Conservation (phyloP, 1,139 yeast species). For the Zygoascus meyerae region DNA sequence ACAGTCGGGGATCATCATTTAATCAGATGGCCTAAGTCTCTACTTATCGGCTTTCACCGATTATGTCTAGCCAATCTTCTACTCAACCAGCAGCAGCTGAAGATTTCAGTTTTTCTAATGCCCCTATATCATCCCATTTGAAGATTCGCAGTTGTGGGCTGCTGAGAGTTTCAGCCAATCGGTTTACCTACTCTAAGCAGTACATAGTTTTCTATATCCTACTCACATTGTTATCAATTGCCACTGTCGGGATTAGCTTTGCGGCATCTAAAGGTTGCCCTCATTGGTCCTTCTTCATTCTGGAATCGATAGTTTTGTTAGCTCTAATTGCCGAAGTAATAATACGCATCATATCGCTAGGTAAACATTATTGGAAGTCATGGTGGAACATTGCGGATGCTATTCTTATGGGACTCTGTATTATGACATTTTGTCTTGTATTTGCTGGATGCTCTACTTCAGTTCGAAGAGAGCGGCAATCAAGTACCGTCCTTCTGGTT, state of each 20-base stretch:
- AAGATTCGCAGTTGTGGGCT: constrained; percentile 16
- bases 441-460: constrained; percentile 19
- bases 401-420: constrained; percentile 16
- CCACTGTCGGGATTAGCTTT: constrained; percentile 18
- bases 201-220: constrained; percentile 17
- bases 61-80: background rate
- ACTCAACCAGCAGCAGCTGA: background rate
- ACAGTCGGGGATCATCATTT: no score
- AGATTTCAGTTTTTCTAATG: background rate
- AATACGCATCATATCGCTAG: constrained; percentile 16
- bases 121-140: constrained; percentile 14
- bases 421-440: constrained; percentile 17
- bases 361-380: constrained; percentile 17
- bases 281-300: constrained; percentile 16
- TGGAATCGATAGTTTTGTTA: constrained; percentile 17
- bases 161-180: constrained; percentile 17
- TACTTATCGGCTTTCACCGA: no score
- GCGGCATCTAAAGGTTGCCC: constrained; percentile 20
- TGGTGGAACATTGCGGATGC: constrained; percentile 20
- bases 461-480: constrained; percentile 18
- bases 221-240: constrained; percentile 16
- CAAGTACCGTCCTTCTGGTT: constrained; percentile 17
- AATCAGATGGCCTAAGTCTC: no score
- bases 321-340: constrained; percentile 19
- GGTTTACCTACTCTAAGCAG: constrained; percentile 20